A percentile compares a stretch with the other conserved stretches of the same genome.
phyloP scores from a whole-genome alignment of 2,329 filamentous ascomycete genomes.

The Alternaria longipes region DNA sequence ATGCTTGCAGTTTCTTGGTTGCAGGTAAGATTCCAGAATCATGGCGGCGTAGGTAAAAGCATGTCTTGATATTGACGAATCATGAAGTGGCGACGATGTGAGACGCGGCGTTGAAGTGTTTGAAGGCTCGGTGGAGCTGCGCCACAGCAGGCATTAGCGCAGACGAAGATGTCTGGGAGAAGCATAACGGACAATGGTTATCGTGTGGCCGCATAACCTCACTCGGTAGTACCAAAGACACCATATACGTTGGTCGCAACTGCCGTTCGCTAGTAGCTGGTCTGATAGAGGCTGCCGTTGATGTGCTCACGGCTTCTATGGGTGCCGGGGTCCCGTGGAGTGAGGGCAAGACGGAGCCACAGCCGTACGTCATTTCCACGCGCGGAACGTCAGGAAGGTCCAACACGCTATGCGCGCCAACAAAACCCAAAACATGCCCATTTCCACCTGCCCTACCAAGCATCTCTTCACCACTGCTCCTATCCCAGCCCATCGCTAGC shows the following conservation, averaged over 20 bases:
- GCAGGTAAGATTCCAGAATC: constrained; percentile 10
- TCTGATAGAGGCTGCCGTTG: too few species aligned
- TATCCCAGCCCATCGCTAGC: constrained; percentile 17
- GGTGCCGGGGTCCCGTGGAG: background rate
- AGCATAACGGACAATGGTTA: background rate
- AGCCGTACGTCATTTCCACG: constrained; percentile 29
- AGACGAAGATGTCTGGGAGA: background rate
- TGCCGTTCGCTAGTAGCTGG: background rate
- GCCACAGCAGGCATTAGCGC: constrained; percentile 22
- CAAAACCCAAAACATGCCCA: constrained; percentile 26
- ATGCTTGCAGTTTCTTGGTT: background rate
- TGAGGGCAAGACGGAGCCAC: background rate
- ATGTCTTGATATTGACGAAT: constrained; percentile 38
- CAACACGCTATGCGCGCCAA: constrained; percentile 33
- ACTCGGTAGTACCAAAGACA: background rate
- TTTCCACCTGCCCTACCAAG: constrained; percentile 1
- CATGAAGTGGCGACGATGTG: constrained; percentile 24
- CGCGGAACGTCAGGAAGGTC: constrained; percentile 29
- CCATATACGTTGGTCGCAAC: background rate
- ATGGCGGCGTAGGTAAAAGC: constrained; percentile 22
- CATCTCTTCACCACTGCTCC: constrained; percentile 12
- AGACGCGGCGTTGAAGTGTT: constrained; percentile 20
- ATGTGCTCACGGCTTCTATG: too few species aligned
- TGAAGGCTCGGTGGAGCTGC: constrained; percentile 7
- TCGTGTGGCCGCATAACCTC: background rate